Percentiles rank a stretch among this genome's conserved stretches.
phyloP scores from a whole-genome alignment of 176 grass and related monocot species.

The Urochloa ruziziensis region DNA sequence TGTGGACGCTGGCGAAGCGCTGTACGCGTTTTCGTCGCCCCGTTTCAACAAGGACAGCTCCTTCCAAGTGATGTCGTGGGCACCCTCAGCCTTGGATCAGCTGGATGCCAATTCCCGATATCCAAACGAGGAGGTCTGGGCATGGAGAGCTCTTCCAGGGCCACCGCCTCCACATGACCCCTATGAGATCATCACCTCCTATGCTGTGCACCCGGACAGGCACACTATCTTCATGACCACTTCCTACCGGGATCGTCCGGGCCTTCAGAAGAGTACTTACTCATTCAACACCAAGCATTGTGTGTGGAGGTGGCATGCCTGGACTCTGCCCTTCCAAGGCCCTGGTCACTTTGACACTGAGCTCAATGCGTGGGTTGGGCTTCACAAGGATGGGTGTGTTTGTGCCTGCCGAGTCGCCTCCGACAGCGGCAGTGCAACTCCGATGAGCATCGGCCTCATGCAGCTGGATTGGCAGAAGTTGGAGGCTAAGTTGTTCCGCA shows the following conservation, averaged over 20 bases:
- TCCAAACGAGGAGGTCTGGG: neutral
- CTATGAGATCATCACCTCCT: neutral
- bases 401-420: neutral
- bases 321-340: constrained; percentile 11
- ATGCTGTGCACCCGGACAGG: constrained; percentile 1
- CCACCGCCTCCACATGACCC: neutral
- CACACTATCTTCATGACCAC: constrained; percentile 5
- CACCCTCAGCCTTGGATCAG: neutral
- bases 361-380: neutral
- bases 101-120: too few species aligned
- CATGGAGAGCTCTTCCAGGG: neutral
- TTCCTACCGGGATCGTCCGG: neutral
- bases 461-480: neutral
- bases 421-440: neutral
- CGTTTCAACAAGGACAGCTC: neutral
- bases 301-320: neutral
- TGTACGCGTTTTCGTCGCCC: neutral
- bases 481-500: neutral
- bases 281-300: neutral
- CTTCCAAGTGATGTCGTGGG: constrained; percentile 2
- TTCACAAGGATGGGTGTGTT: neutral
- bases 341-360: neutral
- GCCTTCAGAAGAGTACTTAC: neutral
- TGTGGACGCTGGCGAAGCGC: neutral
- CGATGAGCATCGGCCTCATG: neutral